Evolutionary conservation across 805 yeast species (phyloP), one percentile per base, ranked within the genome.

Genomic region (Wickerhamomyces rabaulensis): DNA sequence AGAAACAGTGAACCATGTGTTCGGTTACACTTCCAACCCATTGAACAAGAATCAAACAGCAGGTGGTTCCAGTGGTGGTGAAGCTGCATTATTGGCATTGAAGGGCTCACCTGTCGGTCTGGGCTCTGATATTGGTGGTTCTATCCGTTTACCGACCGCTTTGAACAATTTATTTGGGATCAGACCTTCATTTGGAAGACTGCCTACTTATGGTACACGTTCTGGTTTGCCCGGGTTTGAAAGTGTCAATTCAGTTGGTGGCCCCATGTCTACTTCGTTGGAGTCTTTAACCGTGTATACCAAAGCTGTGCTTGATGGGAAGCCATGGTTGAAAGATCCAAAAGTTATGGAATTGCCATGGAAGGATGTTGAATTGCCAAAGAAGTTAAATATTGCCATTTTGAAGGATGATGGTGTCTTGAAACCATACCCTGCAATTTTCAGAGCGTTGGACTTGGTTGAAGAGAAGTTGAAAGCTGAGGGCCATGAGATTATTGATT

Each of bases 31-130:
- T 15, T 49, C 62, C 29, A 76, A 75, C 58, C 77, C 82, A 4
- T 57, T 64, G 52, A 74, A 73, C 52, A 55, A 71, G 36, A 55
- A 58, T 19, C 54, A 74, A 44, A 66, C 75, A n/a, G 61, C 76
- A 20, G 80, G 80, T 39, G 82, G 82, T 0, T 73, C 78, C 9
- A 71, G 78, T 13, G 80, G 80, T 8, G 82, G 82, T 39, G 81
- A 76, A 41, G 78, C 75, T 7, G 76, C 79, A 9, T 55, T 78
- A 23, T 54, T 74, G 9, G 71, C 70, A 1, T 50, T 71, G 46
- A 62, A 64, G 44, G 79, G 79, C 5, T 67, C 77, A n/a, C 67
- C 70, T 8, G 43, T 76, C 29, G 84, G 84, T 19, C 57, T 80
- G 40, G 84, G 84, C 15, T 70, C 76, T 13, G 82, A 78, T 53